A percentile compares a stretch with the other conserved stretches of the same genome.
Conservation (phyloP, 2,329 filamentous ascomycete species). For the Colletotrichum sp. region DNA sequence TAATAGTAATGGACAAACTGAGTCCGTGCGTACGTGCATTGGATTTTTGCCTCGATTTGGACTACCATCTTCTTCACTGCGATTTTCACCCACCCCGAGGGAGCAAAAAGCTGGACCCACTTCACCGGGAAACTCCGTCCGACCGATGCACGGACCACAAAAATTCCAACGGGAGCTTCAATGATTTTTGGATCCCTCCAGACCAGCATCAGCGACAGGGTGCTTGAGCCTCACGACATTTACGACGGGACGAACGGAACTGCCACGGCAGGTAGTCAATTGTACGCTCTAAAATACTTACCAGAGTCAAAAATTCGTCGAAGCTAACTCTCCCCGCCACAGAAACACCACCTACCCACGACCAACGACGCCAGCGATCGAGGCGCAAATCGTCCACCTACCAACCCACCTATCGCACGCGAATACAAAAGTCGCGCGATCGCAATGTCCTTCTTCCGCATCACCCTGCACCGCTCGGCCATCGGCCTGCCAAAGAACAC, state of each 20-base stretch:
- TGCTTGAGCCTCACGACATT: background rate
- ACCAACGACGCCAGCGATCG: background rate
- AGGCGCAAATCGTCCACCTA: background rate
- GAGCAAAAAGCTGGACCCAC: background rate
- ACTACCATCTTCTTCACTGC: background rate
- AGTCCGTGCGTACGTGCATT: too few relatives aligned
- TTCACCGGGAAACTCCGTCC: background rate
- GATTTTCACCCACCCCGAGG: background rate
- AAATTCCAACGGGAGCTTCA: background rate
- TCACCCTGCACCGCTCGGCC: conserved; percentile 86
- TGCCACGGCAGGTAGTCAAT: background rate
- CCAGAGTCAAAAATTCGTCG: too few relatives aligned
- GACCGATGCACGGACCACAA: background rate
- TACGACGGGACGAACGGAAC: background rate
- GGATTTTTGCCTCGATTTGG: too few relatives aligned
- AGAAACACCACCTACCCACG: background rate
- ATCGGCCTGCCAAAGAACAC: conserved; percentile 87
- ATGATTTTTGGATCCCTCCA: conserved; percentile 6
- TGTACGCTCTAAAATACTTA: background rate
- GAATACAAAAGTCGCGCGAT: background rate
- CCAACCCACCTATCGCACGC: accelerated
- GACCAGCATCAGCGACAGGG: background rate
- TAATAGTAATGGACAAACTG: too few relatives aligned
- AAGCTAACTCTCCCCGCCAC: background rate
- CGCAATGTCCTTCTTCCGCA: conserved; percentile 82